phyloP scores from a whole-genome alignment of 169 alveolate species.

The Miamiensis avidus region DNA sequence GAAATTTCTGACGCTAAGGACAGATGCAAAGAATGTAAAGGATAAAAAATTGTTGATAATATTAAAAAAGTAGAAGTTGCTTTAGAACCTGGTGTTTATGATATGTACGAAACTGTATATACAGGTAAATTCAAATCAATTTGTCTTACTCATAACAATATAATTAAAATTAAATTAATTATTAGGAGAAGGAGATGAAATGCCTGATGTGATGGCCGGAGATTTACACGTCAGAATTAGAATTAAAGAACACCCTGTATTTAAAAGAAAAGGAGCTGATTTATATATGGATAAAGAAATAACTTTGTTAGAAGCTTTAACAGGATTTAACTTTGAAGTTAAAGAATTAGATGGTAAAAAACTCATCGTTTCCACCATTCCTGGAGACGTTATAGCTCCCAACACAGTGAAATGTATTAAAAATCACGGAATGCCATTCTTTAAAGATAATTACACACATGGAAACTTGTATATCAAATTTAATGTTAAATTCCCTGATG shows the following conservation, averaged over 20 bases:
- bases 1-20: slow-evolving; percentile 44
- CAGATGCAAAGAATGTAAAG: slow-evolving; percentile 71
- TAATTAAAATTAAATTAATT: slow-evolving; percentile 6
- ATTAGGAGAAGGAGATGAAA: slow-evolving; percentile 65
- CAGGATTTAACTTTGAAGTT: slow-evolving; percentile 75
- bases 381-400: slow-evolving; percentile 73
- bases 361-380: slow-evolving; percentile 56
- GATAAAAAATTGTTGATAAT: slow-evolving; percentile 59
- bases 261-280: slow-evolving; percentile 85
- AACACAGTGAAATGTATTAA: slow-evolving; percentile 60
- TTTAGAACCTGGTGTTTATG: slow-evolving; percentile 79
- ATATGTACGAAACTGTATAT: slow-evolving; percentile 51
- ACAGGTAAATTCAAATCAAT: slow-evolving; percentile 52
- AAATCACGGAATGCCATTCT: slow-evolving; percentile 86
- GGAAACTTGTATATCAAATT: slow-evolving; percentile 81
- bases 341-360: slow-evolving; percentile 79
- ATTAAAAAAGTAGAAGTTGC: slow-evolving; percentile 64
- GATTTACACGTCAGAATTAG: slow-evolving; percentile 67
- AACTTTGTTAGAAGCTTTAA: slow-evolving; percentile 78
- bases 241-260: slow-evolving; percentile 60
- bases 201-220: slow-evolving; percentile 82
- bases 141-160: neutral
- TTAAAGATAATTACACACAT: slow-evolving; percentile 62
- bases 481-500: slow-evolving; percentile 75
- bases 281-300: slow-evolving; percentile 64